A percentile compares a stretch with the other conserved stretches of the same genome.
phyloP scores from a whole-genome alignment of 2,329 filamentous ascomycete genomes.

The Nakataea oryzae region DNA sequence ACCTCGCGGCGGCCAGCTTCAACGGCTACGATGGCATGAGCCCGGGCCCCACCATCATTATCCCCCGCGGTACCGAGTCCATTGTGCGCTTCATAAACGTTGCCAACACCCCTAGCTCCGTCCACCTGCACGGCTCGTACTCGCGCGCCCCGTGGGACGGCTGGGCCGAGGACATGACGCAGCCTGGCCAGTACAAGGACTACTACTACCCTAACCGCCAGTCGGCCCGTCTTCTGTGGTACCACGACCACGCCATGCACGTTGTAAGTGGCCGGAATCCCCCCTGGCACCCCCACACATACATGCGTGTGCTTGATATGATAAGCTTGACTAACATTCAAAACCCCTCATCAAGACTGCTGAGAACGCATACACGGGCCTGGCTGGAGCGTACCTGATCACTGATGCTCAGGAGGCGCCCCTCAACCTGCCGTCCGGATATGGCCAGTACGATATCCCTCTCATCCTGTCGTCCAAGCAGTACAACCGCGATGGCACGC shows the following conservation, averaged over 20 bases:
- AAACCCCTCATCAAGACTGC: slow-evolving; percentile 28
- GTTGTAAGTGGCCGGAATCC: slow-evolving; percentile 13
- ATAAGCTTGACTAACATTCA: background rate
- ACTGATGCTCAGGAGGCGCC: slow-evolving; percentile 35
- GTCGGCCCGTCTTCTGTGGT: slow-evolving; percentile 44
- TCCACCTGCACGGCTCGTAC: slow-evolving; percentile 45
- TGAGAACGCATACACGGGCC: slow-evolving; percentile 44
- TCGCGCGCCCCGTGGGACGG: slow-evolving; percentile 37
- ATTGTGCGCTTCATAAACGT: slow-evolving; percentile 45
- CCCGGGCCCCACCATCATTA: slow-evolving; percentile 41
- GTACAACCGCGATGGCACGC: slow-evolving; percentile 38
- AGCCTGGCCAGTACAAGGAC: slow-evolving; percentile 45
- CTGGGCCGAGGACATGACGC: slow-evolving; percentile 37
- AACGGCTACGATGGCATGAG: slow-evolving; percentile 43
- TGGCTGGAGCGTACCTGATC: slow-evolving; percentile 45
- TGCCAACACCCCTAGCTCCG: slow-evolving; percentile 27
- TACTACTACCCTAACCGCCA: slow-evolving; percentile 52
- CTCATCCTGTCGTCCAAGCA: slow-evolving; percentile 37
- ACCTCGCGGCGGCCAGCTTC: slow-evolving; percentile 18
- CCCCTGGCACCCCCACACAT: background rate
- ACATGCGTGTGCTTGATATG: background rate
- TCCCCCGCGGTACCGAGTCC: slow-evolving; percentile 36
- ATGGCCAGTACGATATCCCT: slow-evolving; percentile 42
- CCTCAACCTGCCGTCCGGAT: slow-evolving; percentile 35
- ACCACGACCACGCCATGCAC: slow-evolving; percentile 35